Evolutionary conservation across 208 protist species (phyloP).

Genomic region (Trypanosoma rangeli): DNA sequence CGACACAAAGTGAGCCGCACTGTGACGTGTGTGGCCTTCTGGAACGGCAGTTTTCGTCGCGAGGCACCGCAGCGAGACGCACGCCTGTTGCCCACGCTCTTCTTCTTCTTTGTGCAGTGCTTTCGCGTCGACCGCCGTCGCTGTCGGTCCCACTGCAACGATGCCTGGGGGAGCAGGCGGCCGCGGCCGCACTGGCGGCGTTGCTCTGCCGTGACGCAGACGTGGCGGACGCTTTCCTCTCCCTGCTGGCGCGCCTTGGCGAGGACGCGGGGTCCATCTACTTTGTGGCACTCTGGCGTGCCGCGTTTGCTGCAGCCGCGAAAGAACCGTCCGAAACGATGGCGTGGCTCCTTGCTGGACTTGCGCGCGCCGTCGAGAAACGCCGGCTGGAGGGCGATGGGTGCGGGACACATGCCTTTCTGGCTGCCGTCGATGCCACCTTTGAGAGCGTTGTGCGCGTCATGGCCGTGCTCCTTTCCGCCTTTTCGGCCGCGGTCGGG

Average conservation of each 20-base stretch:
- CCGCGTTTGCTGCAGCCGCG: not conserved
- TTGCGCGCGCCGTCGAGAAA: constrained; percentile 6
- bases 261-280: not conserved
- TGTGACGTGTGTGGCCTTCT: constrained; percentile 14
- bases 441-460: not conserved
- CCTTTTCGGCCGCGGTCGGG: not conserved
- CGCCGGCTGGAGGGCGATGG: not conserved
- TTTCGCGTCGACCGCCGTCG: not conserved
- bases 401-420: not conserved
- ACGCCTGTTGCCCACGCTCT: not conserved
- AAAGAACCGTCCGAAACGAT: constrained; percentile 1
- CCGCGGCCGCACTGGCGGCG: constrained; percentile 7
- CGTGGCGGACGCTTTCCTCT: constrained; percentile 10
- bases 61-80: not conserved
- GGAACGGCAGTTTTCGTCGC: not conserved
- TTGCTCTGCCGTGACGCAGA: constrained; percentile 12
- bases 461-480: not conserved
- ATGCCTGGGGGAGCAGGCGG: constrained; percentile 3
- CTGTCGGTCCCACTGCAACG: not conserved
- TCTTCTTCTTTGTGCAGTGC: constrained; percentile 1
- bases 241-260: not conserved
- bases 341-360: constrained; percentile 20
- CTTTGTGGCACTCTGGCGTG: constrained; percentile 20
- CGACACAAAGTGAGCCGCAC: not conserved
- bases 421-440: not conserved